A percentile compares a stretch with the other conserved stretches of the same genome.
These are phyloP conservation scores for Corchorus olitorius DNA, from an alignment of 345 rosid species.

Conservation along the genomic window DNA sequence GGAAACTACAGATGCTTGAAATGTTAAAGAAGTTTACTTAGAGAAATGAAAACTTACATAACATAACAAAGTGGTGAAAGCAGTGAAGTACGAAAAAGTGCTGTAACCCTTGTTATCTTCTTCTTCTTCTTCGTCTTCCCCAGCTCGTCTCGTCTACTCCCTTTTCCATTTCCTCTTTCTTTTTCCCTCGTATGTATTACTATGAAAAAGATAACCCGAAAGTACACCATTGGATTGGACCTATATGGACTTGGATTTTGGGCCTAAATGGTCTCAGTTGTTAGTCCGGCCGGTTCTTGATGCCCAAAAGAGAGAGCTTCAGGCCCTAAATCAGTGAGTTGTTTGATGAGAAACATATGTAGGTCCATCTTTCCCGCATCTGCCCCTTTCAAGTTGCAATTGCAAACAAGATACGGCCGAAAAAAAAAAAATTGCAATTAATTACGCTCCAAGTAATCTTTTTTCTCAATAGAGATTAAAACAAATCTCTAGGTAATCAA, in stretches of 20 bases:
- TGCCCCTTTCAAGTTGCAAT: too few relatives aligned
- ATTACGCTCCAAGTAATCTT: too few relatives aligned
- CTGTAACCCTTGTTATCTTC: not conserved
- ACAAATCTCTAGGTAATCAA: too few relatives aligned
- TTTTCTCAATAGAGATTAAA: too few relatives aligned
- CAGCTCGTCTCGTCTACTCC: not conserved
- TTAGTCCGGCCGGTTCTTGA: not conserved
- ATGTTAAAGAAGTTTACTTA: not conserved
- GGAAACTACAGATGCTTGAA: not conserved
- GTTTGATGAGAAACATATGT: too few relatives aligned
- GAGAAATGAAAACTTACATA: not conserved
- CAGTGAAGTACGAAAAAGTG: not conserved
- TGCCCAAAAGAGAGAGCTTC: not conserved
- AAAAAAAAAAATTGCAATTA: too few relatives aligned
- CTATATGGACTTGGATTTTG: not conserved
- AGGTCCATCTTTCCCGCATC: too few relatives aligned
- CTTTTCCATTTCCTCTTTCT: not conserved
- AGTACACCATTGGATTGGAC: not conserved
- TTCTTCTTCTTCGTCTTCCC: not conserved
- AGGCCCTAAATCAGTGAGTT: not conserved
- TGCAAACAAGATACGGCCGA: too few relatives aligned
- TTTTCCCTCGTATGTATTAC: conserved; percentile 5
- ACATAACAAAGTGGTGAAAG: not conserved
- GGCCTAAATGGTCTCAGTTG: not conserved
- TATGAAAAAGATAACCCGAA: not conserved